These are phyloP conservation scores for Pseudonectria foliicola DNA, from an alignment of 2,329 filamentous ascomycete genomes.

Conservation along the genomic window DNA sequence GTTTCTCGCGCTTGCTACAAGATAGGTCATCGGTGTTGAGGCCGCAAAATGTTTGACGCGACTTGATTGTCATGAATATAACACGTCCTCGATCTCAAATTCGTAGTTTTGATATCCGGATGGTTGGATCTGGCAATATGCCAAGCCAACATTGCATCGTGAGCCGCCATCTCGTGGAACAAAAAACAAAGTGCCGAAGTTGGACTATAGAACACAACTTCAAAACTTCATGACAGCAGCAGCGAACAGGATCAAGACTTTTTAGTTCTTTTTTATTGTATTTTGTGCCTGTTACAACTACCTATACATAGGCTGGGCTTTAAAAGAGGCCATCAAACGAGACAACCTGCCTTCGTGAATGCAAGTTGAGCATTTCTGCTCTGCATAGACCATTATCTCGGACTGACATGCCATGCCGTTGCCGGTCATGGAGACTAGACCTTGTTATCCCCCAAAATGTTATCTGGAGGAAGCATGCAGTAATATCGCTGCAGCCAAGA, in stretches of 20 bases:
- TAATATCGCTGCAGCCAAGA: slow-evolving; percentile 16
- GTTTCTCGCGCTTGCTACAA: too few relatives aligned
- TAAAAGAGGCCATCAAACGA: slow-evolving; percentile 14
- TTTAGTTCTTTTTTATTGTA: slow-evolving; percentile 32
- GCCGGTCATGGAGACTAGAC: slow-evolving; percentile 5
- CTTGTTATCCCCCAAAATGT: slow-evolving; percentile 20
- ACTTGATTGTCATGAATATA: too few relatives aligned
- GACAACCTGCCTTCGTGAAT: slow-evolving; percentile 14
- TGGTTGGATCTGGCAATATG: too few relatives aligned
- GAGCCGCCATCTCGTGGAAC: too few relatives aligned
- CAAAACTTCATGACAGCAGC: not conserved
- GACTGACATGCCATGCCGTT: slow-evolving; percentile 3
- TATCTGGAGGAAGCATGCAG: slow-evolving; percentile 21
- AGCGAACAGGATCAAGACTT: slow-evolving; percentile 12
- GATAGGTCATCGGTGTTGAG: too few relatives aligned
- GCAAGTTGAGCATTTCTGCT: slow-evolving; percentile 15
- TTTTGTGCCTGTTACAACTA: slow-evolving; percentile 32
- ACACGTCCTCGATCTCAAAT: too few relatives aligned
- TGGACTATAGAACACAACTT: too few relatives aligned
- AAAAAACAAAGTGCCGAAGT: too few relatives aligned
- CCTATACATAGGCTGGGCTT: slow-evolving; percentile 27
- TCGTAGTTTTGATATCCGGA: too few relatives aligned
- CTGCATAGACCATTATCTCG: slow-evolving; percentile 16
- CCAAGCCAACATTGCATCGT: too few relatives aligned
- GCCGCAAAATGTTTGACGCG: too few relatives aligned